Percentiles rank a stretch among this genome's conserved stretches.
These are phyloP conservation scores for Nepenthes alata DNA, from an alignment of 179 eudicot species.

Conservation along the genomic window DNA sequence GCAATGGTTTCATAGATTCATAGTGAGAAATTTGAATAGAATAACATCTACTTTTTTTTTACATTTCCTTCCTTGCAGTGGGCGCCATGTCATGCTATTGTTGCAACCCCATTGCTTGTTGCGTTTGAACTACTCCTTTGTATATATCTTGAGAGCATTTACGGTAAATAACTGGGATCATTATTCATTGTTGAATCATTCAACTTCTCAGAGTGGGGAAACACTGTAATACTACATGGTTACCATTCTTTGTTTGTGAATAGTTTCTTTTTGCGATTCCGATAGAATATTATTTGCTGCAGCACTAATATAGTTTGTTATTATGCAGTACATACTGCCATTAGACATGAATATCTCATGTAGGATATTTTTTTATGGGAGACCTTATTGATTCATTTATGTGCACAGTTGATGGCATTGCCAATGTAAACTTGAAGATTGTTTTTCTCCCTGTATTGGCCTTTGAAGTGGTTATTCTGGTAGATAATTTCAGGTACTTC, in stretches of 20 bases:
- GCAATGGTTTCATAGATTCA: constrained; percentile 1
- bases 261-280: no score
- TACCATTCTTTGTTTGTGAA: no score
- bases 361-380: not conserved
- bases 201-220: no score
- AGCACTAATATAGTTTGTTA: no score
- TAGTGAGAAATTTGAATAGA: not conserved
- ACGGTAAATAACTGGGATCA: constrained; percentile 37
- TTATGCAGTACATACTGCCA: no score
- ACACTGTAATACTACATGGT: no score
- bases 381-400: constrained; percentile 4
- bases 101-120: constrained; percentile 79
- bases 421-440: constrained; percentile 58
- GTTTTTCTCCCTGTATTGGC: constrained; percentile 82
- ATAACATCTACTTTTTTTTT: constrained; percentile 8
- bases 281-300: no score
- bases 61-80: constrained; percentile 39
- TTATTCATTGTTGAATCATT: not conserved
- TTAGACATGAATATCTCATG: not conserved
- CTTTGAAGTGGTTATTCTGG: constrained; percentile 50
- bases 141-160: constrained; percentile 69
- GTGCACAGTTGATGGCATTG: constrained; percentile 39
- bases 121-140: constrained; percentile 96
- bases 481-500: constrained; percentile 86
- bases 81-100: constrained; percentile 96